Percentiles rank a stretch among this genome's conserved stretches.
phyloP scores from a whole-genome alignment of 1,284 basidiomycete genomes.

The Microbotryum violaceum region DNA sequence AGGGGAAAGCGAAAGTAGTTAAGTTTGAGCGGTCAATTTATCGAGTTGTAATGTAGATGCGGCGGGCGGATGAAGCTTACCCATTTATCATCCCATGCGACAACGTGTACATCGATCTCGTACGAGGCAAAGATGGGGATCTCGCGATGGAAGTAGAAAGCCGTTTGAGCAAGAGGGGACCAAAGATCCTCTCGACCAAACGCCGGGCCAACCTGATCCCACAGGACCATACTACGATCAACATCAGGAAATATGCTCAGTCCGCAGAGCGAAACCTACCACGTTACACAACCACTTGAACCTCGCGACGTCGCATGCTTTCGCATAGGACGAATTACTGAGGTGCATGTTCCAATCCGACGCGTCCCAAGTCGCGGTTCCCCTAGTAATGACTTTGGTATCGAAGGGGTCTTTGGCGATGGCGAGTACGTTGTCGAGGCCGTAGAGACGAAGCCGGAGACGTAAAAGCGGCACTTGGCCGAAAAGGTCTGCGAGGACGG shows the following conservation, averaged over 20 bases:
- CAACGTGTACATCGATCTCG: conserved; percentile 21
- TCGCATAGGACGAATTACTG: conserved; percentile 26
- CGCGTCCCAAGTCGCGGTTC: conserved; percentile 2
- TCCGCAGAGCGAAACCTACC: not conserved
- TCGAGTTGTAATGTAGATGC: too few species aligned
- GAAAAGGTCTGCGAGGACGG: conserved; percentile 2
- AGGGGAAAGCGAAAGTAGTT: not conserved
- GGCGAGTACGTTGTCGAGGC: conserved; percentile 16
- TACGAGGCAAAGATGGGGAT: conserved; percentile 21
- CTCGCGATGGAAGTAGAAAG: conserved; percentile 19
- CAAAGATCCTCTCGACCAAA: conserved; percentile 16
- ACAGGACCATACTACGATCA: too few species aligned
- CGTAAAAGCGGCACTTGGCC: conserved; percentile 14
- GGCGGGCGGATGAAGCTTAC: too few species aligned
- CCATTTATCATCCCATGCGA: conserved; percentile 29
- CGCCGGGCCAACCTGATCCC: not conserved
- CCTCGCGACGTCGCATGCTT: conserved; percentile 15
- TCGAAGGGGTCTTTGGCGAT: conserved; percentile 21
- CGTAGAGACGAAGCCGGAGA: conserved; percentile 8
- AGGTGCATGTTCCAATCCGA: conserved; percentile 29
- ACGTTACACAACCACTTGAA: conserved; percentile 25
- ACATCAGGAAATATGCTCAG: too few species aligned
- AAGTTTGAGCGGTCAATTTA: too few species aligned
- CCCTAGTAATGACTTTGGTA: conserved; percentile 12
- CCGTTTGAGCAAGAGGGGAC: conserved; percentile 19